Base-by-base conservation (phyloP, 768 basidiomycete genomes). In the Pisolithus albus region DNA sequence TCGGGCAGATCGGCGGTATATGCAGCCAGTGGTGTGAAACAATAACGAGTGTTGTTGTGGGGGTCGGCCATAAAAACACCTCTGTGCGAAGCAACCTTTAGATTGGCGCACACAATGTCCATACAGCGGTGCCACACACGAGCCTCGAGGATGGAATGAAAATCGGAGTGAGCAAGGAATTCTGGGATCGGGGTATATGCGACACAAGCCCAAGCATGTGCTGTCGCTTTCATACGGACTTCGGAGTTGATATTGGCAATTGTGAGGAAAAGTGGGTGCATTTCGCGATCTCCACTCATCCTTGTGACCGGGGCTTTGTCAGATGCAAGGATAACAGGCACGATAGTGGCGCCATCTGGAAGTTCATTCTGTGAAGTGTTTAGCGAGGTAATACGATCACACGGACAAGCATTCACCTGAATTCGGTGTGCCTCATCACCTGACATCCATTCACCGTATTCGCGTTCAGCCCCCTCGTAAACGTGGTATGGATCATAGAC, bases 301-400 rank as follows among this genome's bases (percentile, higher is more conserved):
- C 28, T 3, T 1, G 34, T 56, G 2, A 56, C 52, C 1, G n/a
- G 50, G 0, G 59, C 62, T 43, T 64, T 64, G 43, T 64, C 54
- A 0, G 56, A 59, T 7, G 50, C 47, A 2, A 58, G 18, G 18
- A 62, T 57, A 26, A 59, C 46, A 0, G 59, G 56, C 0, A 64
- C 45, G 11, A 61, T 44, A 2, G 54, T 60, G 0, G 58, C 44
- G 11, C 61, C 58, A 0, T 18, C 16, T 1, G 49, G 49, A 13
- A 50, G 39, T 26, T 42, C 26, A 42, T 50, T 13, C 39, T 30
- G 19, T 7, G 36, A 28, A 15, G 11, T 26, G 15, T 4, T 8
- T 2, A 8, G 8, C 21, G 1, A 4, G 26, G 26, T 10, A 15
- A 18, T 16, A 39, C 28, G 3, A 40, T 8, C 3, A 49, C n/a